A percentile compares a stretch with the other conserved stretches of the same genome.
Conservation (phyloP, 768 basidiomycete genomes). For the Boletus rufocinnamomeus region DNA sequence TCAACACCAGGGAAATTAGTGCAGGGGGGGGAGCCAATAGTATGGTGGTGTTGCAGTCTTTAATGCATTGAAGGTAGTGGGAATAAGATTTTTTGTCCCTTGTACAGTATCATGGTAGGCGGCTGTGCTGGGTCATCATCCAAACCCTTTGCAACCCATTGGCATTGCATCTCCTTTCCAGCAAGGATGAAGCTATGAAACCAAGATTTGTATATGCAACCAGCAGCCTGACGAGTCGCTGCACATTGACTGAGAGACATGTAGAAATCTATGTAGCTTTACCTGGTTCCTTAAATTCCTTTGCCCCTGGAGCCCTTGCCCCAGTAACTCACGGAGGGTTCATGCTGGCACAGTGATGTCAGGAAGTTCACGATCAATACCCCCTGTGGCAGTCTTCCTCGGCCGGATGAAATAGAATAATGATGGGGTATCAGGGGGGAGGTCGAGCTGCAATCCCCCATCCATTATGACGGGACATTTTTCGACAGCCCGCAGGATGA, state of each 20-base stretch:
- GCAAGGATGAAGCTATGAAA: background rate
- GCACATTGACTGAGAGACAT: background rate
- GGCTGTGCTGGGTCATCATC: background rate
- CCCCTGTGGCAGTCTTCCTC: no score
- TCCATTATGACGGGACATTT: no score
- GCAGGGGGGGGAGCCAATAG: background rate
- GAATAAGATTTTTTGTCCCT: background rate
- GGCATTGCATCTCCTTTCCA: background rate
- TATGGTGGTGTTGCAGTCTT: background rate
- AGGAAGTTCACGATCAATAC: background rate
- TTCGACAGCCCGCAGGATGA: background rate
- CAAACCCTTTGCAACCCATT: background rate
- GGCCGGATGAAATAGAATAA: background rate
- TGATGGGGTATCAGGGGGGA: background rate
- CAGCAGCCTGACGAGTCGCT: background rate
- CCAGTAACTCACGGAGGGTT: background rate
- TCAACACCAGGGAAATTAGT: background rate
- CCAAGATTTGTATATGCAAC: background rate
- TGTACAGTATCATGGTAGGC: background rate
- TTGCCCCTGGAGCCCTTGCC: background rate
- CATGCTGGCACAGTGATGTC: background rate
- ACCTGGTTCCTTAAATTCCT: accelerated
- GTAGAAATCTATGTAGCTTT: background rate
- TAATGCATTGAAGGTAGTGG: background rate
- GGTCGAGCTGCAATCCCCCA: background rate